phyloP scores from a whole-genome alignment of 306 rosid species.

The Clitoria ternatea region DNA sequence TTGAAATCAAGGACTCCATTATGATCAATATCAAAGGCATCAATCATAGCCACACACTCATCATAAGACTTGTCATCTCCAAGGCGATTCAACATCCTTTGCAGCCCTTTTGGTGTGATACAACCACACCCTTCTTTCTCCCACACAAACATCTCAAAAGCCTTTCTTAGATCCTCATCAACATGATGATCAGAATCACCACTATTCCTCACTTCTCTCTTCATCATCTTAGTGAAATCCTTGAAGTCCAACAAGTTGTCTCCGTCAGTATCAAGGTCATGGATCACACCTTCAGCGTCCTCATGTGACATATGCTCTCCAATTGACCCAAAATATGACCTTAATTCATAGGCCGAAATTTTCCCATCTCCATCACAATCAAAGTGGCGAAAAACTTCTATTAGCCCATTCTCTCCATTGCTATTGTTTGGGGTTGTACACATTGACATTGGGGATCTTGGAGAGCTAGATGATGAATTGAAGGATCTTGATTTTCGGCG shows the following conservation, averaged over 20 bases:
- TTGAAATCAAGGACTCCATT: slow-evolving; percentile 68
- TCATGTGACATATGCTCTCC: slow-evolving; percentile 62
- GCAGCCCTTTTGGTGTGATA: slow-evolving; percentile 64
- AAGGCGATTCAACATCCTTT: slow-evolving; percentile 59
- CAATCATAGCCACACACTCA: slow-evolving; percentile 65
- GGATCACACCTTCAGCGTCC: slow-evolving; percentile 52
- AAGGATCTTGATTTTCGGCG: slow-evolving; percentile 34
- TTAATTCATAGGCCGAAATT: slow-evolving; percentile 54
- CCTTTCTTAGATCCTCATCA: slow-evolving; percentile 51
- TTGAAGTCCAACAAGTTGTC: slow-evolving; percentile 43
- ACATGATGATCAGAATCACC: not conserved
- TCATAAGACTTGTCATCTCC: slow-evolving; percentile 61
- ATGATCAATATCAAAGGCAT: slow-evolving; percentile 55
- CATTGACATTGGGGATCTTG: slow-evolving; percentile 26
- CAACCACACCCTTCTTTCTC: slow-evolving; percentile 57
- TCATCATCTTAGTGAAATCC: slow-evolving; percentile 59
- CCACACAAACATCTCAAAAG: slow-evolving; percentile 70
- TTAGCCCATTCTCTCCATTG: slow-evolving; percentile 33
- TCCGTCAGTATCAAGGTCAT: slow-evolving; percentile 56
- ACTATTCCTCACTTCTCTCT: slow-evolving; percentile 3
- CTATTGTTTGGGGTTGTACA: slow-evolving; percentile 15
- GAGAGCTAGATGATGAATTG: slow-evolving; percentile 26
- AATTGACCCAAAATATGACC: slow-evolving; percentile 60
- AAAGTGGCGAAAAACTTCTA: slow-evolving; percentile 50
- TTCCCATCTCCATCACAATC: slow-evolving; percentile 62